These are phyloP conservation scores for Bruguiera gymnorhiza DNA, from an alignment of 345 rosid species.

Conservation along the genomic window DNA sequence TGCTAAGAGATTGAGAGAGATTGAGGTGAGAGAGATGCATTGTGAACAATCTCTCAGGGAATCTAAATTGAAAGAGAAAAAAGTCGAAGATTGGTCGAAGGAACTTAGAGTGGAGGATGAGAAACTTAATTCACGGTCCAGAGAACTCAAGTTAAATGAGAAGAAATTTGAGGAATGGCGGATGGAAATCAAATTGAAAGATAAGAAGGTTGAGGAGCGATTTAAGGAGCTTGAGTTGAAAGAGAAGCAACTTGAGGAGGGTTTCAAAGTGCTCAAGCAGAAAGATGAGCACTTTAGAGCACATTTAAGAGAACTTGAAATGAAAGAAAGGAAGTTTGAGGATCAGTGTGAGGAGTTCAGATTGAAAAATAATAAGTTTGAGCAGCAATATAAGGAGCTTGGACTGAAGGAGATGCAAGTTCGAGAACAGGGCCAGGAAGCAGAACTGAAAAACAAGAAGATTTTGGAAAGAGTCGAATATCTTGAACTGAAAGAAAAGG, in stretches of 20 bases:
- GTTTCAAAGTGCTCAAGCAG: constrained; percentile 4
- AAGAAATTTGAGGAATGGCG: not conserved
- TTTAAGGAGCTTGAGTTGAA: constrained; percentile 8
- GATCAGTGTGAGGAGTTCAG: constrained; percentile 1
- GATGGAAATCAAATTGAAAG: constrained; percentile 26
- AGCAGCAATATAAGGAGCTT: constrained; percentile 7
- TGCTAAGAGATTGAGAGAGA: not conserved
- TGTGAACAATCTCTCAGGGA: not conserved
- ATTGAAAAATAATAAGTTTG: constrained; percentile 12
- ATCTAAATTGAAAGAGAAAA: not conserved
- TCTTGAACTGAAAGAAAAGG: constrained; percentile 3
- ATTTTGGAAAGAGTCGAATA: constrained; percentile 13
- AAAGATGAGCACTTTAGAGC: constrained; percentile 21
- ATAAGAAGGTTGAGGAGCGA: constrained; percentile 19
- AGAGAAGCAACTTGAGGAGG: constrained; percentile 9
- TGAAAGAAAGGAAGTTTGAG: not conserved
- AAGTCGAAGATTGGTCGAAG: not conserved
- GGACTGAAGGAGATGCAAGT: constrained; percentile 15
- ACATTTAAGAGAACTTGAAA: not conserved
- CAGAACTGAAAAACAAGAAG: constrained; percentile 10
- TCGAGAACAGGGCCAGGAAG: constrained; percentile 9
- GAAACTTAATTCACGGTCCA: not conserved
- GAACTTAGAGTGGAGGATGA: not conserved
- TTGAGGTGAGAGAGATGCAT: not conserved
- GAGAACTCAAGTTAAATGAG: not conserved